These are phyloP conservation scores for Chaetomium olivaceum DNA, from an alignment of 2,329 filamentous ascomycete species.

Conservation along the genomic window DNA sequence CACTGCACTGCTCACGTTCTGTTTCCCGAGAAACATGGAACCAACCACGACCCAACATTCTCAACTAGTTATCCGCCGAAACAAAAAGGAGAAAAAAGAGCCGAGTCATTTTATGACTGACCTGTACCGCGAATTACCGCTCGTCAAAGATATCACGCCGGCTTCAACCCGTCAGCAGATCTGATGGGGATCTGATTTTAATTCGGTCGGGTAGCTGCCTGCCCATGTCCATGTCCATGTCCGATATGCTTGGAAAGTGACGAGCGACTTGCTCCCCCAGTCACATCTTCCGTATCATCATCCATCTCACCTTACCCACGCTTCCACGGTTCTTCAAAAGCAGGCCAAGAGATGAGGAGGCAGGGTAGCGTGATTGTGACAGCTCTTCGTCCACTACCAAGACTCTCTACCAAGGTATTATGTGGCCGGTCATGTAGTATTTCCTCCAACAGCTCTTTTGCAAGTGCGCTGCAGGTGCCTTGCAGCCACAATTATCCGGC, in stretches of 20 bases:
- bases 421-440: too few relatives aligned
- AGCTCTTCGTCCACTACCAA: too few relatives aligned
- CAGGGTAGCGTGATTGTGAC: not conserved
- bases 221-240: not conserved
- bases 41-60: not conserved
- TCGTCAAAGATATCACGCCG: not conserved
- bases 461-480: conserved; percentile 6
- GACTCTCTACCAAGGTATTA: too few relatives aligned
- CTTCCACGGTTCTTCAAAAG: not conserved
- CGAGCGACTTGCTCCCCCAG: not conserved
- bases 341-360: not conserved
- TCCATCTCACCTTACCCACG: not conserved
- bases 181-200: not conserved
- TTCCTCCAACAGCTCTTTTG: not conserved
- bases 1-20: conserved; percentile 18
- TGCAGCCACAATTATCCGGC: conserved; percentile 26
- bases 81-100: not conserved
- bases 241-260: not conserved
- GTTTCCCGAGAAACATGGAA: conserved; percentile 21
- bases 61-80: not conserved
- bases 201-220: not conserved
- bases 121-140: not conserved
- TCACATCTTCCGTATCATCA: not conserved
- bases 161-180: not conserved
- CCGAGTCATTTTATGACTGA: conserved; percentile 5